phyloP scores from a whole-genome alignment of 2,329 filamentous ascomycete genomes.

The Calonectria naviculata region DNA sequence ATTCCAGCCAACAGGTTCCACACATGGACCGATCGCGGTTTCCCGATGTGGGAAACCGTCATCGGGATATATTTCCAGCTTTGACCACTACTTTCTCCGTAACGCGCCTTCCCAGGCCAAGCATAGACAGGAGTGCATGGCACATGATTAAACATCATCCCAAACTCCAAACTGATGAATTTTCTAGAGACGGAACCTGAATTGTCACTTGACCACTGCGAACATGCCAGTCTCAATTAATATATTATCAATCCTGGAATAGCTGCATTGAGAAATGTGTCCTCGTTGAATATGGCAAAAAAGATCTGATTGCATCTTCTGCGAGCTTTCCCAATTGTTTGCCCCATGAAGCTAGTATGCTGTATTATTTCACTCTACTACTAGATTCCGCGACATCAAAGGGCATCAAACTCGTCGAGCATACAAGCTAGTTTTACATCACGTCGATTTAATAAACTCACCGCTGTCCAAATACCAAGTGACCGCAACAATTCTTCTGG shows the following conservation, averaged over 20 bases:
- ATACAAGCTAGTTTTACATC: not conserved
- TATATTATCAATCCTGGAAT: too few species aligned
- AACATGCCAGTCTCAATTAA: too few species aligned
- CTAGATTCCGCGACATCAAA: not conserved
- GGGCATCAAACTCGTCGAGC: not conserved
- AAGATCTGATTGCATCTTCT: too few species aligned
- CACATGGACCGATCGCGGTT: not conserved
- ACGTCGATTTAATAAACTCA: not conserved
- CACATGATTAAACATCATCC: not conserved
- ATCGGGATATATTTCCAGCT: constrained; percentile 11
- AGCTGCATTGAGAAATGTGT: too few species aligned
- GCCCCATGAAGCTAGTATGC: too few species aligned
- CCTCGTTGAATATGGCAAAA: too few species aligned
- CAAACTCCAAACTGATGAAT: not conserved
- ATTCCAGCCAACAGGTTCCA: not conserved
- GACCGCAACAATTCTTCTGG: not conserved
- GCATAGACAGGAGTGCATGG: not conserved
- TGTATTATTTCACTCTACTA: too few species aligned
- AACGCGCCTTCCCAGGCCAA: not conserved
- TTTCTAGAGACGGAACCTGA: not conserved
- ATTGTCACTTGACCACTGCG: too few species aligned
- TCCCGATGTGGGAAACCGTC: not conserved
- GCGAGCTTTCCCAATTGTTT: too few species aligned
- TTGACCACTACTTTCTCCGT: not conserved
- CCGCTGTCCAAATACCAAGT: not conserved